phyloP scores from a whole-genome alignment of 192 early-diverging fungal species.

The Polychytrium aggregatum region DNA sequence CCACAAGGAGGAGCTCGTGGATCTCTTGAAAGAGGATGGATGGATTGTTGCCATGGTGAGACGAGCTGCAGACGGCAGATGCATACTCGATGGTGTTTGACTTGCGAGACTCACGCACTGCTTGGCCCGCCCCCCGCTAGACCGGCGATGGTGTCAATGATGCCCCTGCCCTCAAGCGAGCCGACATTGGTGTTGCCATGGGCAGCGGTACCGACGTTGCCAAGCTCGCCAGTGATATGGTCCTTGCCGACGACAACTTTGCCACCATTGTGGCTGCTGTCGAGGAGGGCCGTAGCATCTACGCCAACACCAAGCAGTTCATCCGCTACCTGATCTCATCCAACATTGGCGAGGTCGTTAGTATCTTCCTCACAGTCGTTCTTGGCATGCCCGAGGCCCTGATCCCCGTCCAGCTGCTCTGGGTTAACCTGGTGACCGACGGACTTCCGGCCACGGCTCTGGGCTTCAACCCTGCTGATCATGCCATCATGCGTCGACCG shows the following conservation, averaged over 20 bases:
- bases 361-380: conserved; percentile 92
- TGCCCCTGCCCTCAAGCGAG: conserved; percentile 92
- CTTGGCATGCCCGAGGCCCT: conserved; percentile 95
- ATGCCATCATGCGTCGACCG: conserved; percentile 88
- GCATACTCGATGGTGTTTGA: too few relatives aligned
- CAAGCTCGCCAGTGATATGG: conserved; percentile 96
- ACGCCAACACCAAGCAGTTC: conserved; percentile 99
- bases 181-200: conserved; percentile 99
- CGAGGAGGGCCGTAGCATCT: conserved; percentile 94
- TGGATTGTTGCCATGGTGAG: conserved; percentile 78
- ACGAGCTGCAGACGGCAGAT: too few relatives aligned
- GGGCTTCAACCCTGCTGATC: conserved; percentile 94
- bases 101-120: too few relatives aligned
- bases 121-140: conserved; percentile 12
- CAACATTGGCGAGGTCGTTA: conserved; percentile 98
- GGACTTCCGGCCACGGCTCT: conserved; percentile 95
- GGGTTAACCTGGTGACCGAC: conserved; percentile 98
- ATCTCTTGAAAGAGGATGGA: conserved; percentile 73
- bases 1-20: conserved; percentile 91
- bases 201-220: conserved; percentile 97
- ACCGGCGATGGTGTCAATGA: conserved; percentile 99
- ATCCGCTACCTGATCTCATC: conserved; percentile 96
- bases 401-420: conserved; percentile 94
- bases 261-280: conserved; percentile 95
- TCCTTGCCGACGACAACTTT: conserved; percentile 98